Percentiles rank a stretch among this genome's conserved stretches.
These are phyloP conservation scores for Leucaena leucocephala DNA, from an alignment of 306 rosid genomes.

Conservation along the genomic window DNA sequence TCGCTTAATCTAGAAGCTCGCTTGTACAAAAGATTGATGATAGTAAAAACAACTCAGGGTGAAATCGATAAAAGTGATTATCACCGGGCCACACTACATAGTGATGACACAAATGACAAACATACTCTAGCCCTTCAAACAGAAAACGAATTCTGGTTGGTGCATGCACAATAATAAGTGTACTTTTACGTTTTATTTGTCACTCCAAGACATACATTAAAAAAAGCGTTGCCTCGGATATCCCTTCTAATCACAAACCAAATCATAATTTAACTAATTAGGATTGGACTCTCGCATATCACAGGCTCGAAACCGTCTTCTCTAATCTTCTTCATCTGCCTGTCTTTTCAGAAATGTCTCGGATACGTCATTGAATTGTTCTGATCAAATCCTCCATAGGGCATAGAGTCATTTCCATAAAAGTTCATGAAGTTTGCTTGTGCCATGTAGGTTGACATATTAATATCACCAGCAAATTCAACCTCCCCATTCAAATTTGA, in stretches of 20 bases:
- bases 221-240: slow-evolving; percentile 80
- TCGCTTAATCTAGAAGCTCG: slow-evolving; percentile 24
- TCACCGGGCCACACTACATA: slow-evolving; percentile 40
- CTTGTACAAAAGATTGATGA: slow-evolving; percentile 30
- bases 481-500: slow-evolving; percentile 62
- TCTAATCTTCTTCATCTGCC: slow-evolving; percentile 35
- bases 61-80: slow-evolving; percentile 67
- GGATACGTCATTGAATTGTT: slow-evolving; percentile 46
- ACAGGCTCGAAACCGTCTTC: slow-evolving; percentile 38
- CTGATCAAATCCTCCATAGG: slow-evolving; percentile 57
- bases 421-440: slow-evolving; percentile 55
- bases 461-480: slow-evolving; percentile 49
- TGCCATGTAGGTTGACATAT: slow-evolving; percentile 58
- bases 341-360: slow-evolving; percentile 51
- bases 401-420: slow-evolving; percentile 49
- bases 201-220: slow-evolving; percentile 78
- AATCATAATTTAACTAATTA: not conserved
- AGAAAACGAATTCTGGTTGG: slow-evolving; percentile 26
- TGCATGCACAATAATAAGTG: not conserved
- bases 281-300: slow-evolving; percentile 22
- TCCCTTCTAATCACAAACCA: slow-evolving; percentile 31
- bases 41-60: slow-evolving; percentile 39
- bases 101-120: slow-evolving; percentile 25
- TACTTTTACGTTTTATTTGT: slow-evolving; percentile 31
- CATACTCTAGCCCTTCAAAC: slow-evolving; percentile 4